Percentiles rank a stretch among this genome's conserved stretches.
Evolutionary conservation across 208 protist genomes (phyloP).

Genomic region (Trypanosoma avium): DNA sequence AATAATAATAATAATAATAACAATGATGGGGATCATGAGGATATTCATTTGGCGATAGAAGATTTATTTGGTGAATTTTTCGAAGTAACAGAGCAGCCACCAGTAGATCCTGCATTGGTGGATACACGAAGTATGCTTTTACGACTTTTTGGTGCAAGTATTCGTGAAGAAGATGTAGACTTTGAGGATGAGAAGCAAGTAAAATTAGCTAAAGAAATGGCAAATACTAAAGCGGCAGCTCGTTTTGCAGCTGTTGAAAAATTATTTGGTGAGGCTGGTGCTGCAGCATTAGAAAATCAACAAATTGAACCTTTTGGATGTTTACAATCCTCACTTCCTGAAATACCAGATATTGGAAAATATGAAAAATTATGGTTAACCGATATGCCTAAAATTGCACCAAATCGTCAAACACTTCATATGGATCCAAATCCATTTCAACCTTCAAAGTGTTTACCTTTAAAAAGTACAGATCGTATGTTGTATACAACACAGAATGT

Average conservation of each 20-base stretch:
- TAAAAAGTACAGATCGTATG: conserved; percentile 67
- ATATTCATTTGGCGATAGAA: conserved; percentile 32
- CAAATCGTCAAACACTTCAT: conserved; percentile 83
- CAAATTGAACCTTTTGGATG: conserved; percentile 43
- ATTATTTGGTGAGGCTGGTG: conserved; percentile 53
- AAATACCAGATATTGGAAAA: conserved; percentile 12
- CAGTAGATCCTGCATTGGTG: conserved; percentile 51
- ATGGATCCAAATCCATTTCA: conserved; percentile 76
- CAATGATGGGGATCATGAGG: conserved; percentile 8
- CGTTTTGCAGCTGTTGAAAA: conserved; percentile 39
- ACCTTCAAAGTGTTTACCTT: conserved; percentile 37
- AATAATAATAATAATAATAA: not conserved
- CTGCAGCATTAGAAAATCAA: conserved; percentile 36
- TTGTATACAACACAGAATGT: conserved; percentile 87
- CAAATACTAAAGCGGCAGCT: conserved; percentile 20
- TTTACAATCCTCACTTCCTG: conserved; percentile 38
- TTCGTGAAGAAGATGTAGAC: conserved; percentile 54
- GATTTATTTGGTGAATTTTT: conserved; percentile 72
- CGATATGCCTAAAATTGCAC: conserved; percentile 83
- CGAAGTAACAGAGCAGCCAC: conserved; percentile 22
- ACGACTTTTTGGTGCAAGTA: conserved; percentile 46
- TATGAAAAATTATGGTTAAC: conserved; percentile 61
- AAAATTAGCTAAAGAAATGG: conserved; percentile 28
- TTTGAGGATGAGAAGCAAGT: conserved; percentile 41
- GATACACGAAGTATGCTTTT: conserved; percentile 63